Evolutionary conservation across 1,284 basidiomycete species (phyloP), one percentile per base, ranked within the genome.

Genomic region (Pyrrhoderma lamaoense): DNA sequence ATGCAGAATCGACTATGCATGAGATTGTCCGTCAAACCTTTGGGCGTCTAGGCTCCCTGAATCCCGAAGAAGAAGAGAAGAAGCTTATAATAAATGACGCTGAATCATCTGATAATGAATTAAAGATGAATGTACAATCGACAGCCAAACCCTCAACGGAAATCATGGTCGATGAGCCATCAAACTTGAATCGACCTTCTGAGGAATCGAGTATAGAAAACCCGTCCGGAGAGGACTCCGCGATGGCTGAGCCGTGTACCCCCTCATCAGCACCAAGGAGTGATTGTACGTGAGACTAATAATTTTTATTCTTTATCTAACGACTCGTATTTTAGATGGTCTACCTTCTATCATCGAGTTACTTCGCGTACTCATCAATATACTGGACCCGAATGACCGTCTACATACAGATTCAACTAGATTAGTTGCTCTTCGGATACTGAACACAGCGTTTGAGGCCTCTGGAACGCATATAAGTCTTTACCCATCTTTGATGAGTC

Each of bases 361-460:
- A 2, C 74, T 99, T 36, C 85, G 94, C 1, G 96, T 99, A 23
- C 78, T 99, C 45, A 85, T 97, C 60, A 94, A 95, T 57, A 88
- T 99, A 19, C 76, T 99, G 22, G 93, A 99, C 65, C 96, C 96
- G 14, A 88, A 82, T 59, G 93, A 96, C 62, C 85, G 91, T 57
- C 83, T 94, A 50, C 95, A 99, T 65, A 98, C 96, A 3, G 94
- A 98, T 65, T 92, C 94, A 2, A 98, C 96, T 59, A 85, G 96
- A 4, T 73, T 97, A 9, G 88, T 91, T 43, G 89, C 93, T 0
- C 77, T 99, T 31, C 80, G 86, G 0, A 87, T 96, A 49, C 76
- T 99, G 46, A 93, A 93, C 61, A 76, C 85, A n/a, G 85, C 91
- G 1, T 82, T 99, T 56, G 93, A 98, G 67, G 81, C 86, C 27